Conservation (phyloP, 2,329 filamentous ascomycete genomes). For the Epichloe bromicola region DNA sequence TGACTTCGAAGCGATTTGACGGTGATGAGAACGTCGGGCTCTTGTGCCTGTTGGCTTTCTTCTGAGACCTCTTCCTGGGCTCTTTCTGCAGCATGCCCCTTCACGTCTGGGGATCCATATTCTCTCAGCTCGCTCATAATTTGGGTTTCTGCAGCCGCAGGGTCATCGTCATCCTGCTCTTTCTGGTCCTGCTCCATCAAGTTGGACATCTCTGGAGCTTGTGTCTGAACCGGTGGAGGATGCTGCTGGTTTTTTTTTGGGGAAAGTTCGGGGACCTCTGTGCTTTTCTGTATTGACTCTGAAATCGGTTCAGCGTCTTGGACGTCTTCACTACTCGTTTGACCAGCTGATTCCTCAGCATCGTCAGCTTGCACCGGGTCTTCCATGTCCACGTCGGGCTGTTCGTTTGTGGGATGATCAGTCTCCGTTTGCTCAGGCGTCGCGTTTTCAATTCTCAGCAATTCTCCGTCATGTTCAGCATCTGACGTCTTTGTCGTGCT, state of each 20-base stretch:
- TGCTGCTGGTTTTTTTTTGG: background rate
- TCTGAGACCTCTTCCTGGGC: background rate
- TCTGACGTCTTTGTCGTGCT: background rate
- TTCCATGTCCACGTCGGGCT: conserved; percentile 6
- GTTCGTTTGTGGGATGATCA: background rate
- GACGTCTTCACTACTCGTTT: background rate
- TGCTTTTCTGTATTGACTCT: background rate
- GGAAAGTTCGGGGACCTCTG: background rate
- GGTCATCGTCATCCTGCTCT: conserved; percentile 1
- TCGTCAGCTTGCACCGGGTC: conserved; percentile 1
- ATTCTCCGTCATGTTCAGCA: background rate
- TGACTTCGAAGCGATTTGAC: conserved; percentile 19
- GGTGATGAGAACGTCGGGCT: conserved; percentile 15
- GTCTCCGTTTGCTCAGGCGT: background rate
- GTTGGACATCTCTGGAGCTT: background rate
- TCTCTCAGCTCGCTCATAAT: conserved; percentile 11
- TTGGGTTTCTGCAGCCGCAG: conserved; percentile 11
- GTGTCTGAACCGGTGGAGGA: background rate
- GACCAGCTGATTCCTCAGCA: background rate
- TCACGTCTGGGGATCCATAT: conserved; percentile 3
- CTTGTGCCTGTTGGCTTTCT: conserved; percentile 2
- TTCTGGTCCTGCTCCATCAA: background rate
- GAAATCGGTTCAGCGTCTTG: background rate
- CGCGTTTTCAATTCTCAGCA: background rate
- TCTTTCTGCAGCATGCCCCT: background rate